Conservation (phyloP, 2,329 filamentous ascomycete species). For the Hirsutella rhossiliensis region DNA sequence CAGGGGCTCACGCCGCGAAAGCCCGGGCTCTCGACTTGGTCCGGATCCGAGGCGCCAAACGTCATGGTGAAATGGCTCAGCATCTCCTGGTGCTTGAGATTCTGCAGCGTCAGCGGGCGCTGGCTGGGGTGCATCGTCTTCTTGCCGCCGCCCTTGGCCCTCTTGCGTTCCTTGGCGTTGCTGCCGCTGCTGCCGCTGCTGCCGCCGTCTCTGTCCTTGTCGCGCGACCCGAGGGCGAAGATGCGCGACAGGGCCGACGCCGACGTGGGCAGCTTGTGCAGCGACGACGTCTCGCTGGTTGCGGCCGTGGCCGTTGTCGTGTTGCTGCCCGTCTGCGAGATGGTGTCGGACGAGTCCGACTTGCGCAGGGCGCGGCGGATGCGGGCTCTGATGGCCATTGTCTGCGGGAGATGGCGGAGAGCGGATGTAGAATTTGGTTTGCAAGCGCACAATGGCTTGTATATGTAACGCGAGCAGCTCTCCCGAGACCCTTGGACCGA, state of each 20-base stretch:
- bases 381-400: conserved; percentile 30
- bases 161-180: background rate
- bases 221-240: conserved; percentile 17
- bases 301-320: conserved; percentile 15
- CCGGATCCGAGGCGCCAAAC: conserved; percentile 26
- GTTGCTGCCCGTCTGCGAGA: conserved; percentile 19
- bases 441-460: too few relatives aligned
- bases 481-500: too few relatives aligned
- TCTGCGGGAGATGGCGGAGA: background rate
- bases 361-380: conserved; percentile 28
- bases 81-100: conserved; percentile 34
- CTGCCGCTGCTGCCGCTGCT: conserved; percentile 6
- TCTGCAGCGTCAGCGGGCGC: conserved; percentile 30
- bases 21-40: conserved; percentile 19
- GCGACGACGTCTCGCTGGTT: conserved; percentile 17
- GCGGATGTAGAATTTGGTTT: too few relatives aligned
- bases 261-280: conserved; percentile 14
- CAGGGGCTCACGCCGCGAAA: conserved; percentile 30
- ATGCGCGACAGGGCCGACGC: conserved; percentile 17
- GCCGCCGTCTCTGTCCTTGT: conserved; percentile 8
- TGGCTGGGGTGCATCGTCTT: conserved; percentile 29
- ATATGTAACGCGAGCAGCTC: too few relatives aligned
- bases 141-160: conserved; percentile 8
- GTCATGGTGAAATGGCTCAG: conserved; percentile 32
- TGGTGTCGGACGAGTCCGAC: conserved; percentile 18